Conservation (phyloP, 1,284 basidiomycete genomes). For the Trichosporon faecale region DNA sequence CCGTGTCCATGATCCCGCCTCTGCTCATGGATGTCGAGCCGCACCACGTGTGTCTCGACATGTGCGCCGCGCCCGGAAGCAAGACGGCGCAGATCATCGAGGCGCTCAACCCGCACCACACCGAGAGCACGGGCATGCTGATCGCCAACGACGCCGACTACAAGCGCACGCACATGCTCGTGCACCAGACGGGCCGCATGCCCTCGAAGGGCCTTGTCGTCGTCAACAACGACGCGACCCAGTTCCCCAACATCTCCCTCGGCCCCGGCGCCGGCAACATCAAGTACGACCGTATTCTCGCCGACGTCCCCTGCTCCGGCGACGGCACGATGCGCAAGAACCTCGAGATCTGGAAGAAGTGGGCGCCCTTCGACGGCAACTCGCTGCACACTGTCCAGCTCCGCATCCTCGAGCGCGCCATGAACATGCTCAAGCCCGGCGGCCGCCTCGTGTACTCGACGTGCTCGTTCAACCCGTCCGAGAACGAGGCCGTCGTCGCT, state of each 20-base stretch:
- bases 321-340: slow-evolving; percentile 97
- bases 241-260: slow-evolving; percentile 68
- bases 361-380: slow-evolving; percentile 85
- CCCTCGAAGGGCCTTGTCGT: slow-evolving; percentile 91
- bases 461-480: slow-evolving; percentile 93
- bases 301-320: slow-evolving; percentile 93
- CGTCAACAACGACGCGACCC: slow-evolving; percentile 87
- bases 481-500: slow-evolving; percentile 95
- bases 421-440: slow-evolving; percentile 79
- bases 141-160: slow-evolving; percentile 62
- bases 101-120: slow-evolving; percentile 51
- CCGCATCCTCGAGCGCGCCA: slow-evolving; percentile 85
- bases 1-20: slow-evolving; percentile 97
- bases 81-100: slow-evolving; percentile 60
- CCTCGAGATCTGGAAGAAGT: slow-evolving; percentile 88
- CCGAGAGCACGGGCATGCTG: slow-evolving; percentile 45
- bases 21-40: slow-evolving; percentile 92
- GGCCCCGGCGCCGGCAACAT: slow-evolving; percentile 55
- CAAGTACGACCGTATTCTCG: slow-evolving; percentile 88
- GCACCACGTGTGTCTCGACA: slow-evolving; percentile 86
- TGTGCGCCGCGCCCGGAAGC: slow-evolving; percentile 99
- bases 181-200: slow-evolving; percentile 93
- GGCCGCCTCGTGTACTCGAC: slow-evolving; percentile 97
- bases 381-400: slow-evolving; percentile 89
- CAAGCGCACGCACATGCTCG: slow-evolving; percentile 93